Base-by-base conservation (phyloP, 371 early-diverging fungal genomes). In the Cokeromyces recurvatus region DNA sequence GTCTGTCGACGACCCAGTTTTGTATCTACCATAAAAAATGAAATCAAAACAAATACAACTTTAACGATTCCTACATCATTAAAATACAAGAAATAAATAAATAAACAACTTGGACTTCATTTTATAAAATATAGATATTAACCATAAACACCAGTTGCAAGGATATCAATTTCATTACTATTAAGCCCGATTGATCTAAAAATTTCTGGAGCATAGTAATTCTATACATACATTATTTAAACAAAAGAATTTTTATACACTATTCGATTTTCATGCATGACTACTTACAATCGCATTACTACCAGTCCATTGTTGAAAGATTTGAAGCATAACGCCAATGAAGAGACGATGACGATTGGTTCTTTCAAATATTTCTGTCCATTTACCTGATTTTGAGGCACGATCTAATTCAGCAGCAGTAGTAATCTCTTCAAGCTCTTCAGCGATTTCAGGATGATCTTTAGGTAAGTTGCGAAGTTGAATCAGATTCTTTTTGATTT, bases 261-360 rank as follows among this genome's bases (percentile, higher is more conserved):
- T n/a, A n/a, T n/a, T n/a, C n/a, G n/a, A n/a, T n/a, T n/a, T n/a
- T n/a, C n/a, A n/a, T n/a, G n/a, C n/a, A n/a, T n/a, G n/a, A 11
- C 15, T 14, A 58, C 64, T 59, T 64, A 71, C 71, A 49, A 83
- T 77, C 41, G 79, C 77, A 56, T 82, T 82, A 52, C 77, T 78
- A 37, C 84, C 86, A 15, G 84, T 82, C 74, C 80, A 75, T 59
- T 86, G 86, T 52, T 84, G 84, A 46, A 81, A 79, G 35, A 77
- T 45, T 49, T 83, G 85, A 36, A 81, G 59, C 55, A 67, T 57
- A 41, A 76, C 46, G 34, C 71, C 82, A 41, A 81, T 59, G 37
- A 72, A 46, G 32, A 76, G 50, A 25, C 84, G 65, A 49, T 68
- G 71, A 15, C 66, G 27, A 48, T 79, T 71, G 16, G 59, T 64